Conservation (phyloP, 129 eudicot species). For the Smallanthus sonchifolius region DNA sequence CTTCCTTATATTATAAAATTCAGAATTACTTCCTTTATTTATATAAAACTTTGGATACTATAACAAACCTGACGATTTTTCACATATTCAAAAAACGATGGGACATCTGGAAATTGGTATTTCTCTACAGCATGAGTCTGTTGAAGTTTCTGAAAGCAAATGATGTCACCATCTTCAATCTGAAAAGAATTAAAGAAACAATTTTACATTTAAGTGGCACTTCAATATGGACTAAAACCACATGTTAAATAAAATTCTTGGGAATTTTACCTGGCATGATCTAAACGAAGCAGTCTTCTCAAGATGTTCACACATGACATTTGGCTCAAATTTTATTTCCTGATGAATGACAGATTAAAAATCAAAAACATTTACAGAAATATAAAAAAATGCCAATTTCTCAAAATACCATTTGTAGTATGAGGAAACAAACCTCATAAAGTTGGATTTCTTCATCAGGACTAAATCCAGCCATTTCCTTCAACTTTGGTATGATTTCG, state of each 20-base stretch:
- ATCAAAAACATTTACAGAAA: not conserved
- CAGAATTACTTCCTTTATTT: not conserved
- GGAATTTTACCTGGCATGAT: constrained; percentile 61
- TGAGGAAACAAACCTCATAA: constrained; percentile 55
- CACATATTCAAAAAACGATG: constrained; percentile 83
- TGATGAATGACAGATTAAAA: constrained; percentile 15
- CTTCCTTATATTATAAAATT: not conserved
- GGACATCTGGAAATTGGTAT: constrained; percentile 61
- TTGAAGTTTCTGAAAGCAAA: constrained; percentile 77
- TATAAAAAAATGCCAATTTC: not conserved
- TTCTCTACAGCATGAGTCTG: constrained; percentile 42
- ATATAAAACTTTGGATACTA: not conserved
- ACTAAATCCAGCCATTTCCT: constrained; percentile 75
- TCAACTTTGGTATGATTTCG: constrained; percentile 54
- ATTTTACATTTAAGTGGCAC: not conserved
- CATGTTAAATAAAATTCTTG: not conserved
- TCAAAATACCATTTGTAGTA: not conserved
- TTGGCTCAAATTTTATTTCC: constrained; percentile 95
- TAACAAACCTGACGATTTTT: constrained; percentile 65
- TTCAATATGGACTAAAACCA: not conserved
- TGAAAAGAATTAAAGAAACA: constrained; percentile 14
- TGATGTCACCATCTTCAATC: constrained; percentile 95
- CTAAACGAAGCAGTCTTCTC: constrained; percentile 61
- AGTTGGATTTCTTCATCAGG: constrained; percentile 73
- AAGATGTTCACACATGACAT: constrained; percentile 90